A percentile compares a stretch with the other conserved stretches of the same genome.
Evolutionary conservation across 139 green algal genomes (phyloP).

Genomic region (Pseudopediastrum boryanum): DNA sequence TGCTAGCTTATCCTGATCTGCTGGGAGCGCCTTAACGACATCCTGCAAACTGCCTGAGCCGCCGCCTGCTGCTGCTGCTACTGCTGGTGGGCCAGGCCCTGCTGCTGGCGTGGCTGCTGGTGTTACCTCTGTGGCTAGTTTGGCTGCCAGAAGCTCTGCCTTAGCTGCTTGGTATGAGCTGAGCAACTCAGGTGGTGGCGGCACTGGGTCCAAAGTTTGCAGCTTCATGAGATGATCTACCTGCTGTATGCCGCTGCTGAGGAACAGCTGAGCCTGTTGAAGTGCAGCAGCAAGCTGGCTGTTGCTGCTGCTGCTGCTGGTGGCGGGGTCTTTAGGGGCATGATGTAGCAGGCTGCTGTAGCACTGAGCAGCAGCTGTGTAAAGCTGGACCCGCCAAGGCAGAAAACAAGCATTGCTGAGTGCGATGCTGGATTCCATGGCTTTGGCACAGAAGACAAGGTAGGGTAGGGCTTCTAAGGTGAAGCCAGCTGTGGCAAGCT

Average conservation of each 20-base stretch:
- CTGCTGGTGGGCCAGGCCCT: no score
- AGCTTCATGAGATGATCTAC: constrained; percentile 51
- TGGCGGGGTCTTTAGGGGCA: background rate
- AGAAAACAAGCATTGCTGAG: constrained; percentile 56
- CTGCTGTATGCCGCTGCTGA: constrained; percentile 42
- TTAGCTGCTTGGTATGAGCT: constrained; percentile 43
- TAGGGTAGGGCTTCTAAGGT: constrained; percentile 52
- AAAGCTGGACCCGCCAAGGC: constrained; percentile 61
- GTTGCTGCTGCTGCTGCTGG: background rate
- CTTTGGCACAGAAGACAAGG: constrained; percentile 52
- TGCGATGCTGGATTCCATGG: constrained; percentile 53
- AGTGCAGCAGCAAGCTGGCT: constrained; percentile 4
- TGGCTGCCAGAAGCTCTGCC: constrained; percentile 42
- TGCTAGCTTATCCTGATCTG: constrained; percentile 26
- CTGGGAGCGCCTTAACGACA: constrained; percentile 35
- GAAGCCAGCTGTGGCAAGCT: constrained; percentile 49
- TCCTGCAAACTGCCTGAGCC: background rate
- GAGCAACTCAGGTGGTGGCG: constrained; percentile 42
- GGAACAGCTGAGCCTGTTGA: constrained; percentile 15
- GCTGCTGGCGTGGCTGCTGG: background rate
- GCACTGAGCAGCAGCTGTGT: constrained; percentile 23
- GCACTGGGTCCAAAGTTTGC: constrained; percentile 64
- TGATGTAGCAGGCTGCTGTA: constrained; percentile 1
- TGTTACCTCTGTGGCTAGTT: constrained; percentile 45
- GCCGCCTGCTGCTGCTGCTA: background rate